A percentile compares a stretch with the other conserved stretches of the same genome.
Conservation (phyloP, 1,284 basidiomycete species). For the Leccinum subspadiceum region DNA sequence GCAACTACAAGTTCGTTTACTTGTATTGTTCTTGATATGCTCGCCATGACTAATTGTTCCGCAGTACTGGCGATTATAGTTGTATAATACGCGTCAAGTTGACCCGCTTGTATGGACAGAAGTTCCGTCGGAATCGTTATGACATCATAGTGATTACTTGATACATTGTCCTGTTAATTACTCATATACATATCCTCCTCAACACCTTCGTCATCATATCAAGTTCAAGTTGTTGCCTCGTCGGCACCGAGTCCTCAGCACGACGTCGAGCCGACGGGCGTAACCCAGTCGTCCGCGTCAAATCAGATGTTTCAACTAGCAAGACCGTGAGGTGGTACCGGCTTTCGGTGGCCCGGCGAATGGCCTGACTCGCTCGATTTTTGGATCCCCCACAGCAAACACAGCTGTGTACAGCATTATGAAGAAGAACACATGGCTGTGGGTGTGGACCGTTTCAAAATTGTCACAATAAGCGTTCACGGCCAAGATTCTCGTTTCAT, state of each 20-base stretch:
- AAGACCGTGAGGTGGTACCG: not conserved
- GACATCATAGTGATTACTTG: not conserved
- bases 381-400: conserved; percentile 10
- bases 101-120: not conserved
- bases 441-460: not conserved
- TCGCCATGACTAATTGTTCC: not conserved
- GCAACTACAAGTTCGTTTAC: conserved; percentile 9
- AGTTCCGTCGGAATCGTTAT: not conserved
- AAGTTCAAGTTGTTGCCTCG: not conserved
- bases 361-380: conserved; percentile 16
- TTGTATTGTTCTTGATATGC: not conserved
- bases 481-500: conserved; percentile 6
- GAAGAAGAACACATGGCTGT: not conserved
- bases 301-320: not conserved
- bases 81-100: not conserved
- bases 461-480: not conserved
- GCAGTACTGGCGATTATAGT: conserved; percentile 14
- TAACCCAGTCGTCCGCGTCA: not conserved
- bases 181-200: not conserved
- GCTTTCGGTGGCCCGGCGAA: not conserved
- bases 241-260: not conserved
- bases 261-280: not conserved
- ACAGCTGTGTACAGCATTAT: conserved; percentile 24
- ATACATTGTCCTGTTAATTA: not conserved
- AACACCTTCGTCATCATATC: not conserved